phyloP scores from a whole-genome alignment of 768 basidiomycete species.

The Tricholoma flavovirens region DNA sequence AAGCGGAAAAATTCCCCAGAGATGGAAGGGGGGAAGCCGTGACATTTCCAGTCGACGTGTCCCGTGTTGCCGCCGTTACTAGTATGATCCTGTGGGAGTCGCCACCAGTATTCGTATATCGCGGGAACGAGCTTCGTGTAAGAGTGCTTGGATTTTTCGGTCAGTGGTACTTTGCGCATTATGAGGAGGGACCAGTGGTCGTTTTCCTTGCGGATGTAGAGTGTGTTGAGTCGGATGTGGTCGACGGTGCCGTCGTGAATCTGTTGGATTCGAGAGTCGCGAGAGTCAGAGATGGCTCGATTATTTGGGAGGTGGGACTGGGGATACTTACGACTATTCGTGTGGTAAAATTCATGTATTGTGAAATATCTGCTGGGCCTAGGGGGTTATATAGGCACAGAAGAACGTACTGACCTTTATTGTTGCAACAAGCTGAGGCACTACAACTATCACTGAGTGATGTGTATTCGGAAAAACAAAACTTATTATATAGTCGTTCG shows the following conservation, averaged over 20 bases:
- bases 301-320: too few relatives aligned
- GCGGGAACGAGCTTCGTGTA: background rate
- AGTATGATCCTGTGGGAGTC: background rate
- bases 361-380: too few relatives aligned
- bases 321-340: background rate
- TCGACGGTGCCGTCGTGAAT: background rate
- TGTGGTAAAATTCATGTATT: background rate
- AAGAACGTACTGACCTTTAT: background rate
- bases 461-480: background rate
- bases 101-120: constrained; percentile 1
- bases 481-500: too few relatives aligned
- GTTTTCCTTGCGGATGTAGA: background rate
- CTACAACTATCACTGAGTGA: too few relatives aligned
- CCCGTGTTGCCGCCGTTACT: too few relatives aligned
- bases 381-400: background rate
- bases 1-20: background rate
- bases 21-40: background rate
- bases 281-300: too few relatives aligned
- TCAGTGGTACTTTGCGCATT: background rate
- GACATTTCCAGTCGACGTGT: background rate
- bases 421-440: too few relatives aligned
- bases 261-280: background rate
- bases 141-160: background rate
- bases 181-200: background rate
- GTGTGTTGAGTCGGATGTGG: background rate